Base-by-base conservation (phyloP, 2,329 filamentous ascomycete genomes). In the Penicillium sp. region DNA sequence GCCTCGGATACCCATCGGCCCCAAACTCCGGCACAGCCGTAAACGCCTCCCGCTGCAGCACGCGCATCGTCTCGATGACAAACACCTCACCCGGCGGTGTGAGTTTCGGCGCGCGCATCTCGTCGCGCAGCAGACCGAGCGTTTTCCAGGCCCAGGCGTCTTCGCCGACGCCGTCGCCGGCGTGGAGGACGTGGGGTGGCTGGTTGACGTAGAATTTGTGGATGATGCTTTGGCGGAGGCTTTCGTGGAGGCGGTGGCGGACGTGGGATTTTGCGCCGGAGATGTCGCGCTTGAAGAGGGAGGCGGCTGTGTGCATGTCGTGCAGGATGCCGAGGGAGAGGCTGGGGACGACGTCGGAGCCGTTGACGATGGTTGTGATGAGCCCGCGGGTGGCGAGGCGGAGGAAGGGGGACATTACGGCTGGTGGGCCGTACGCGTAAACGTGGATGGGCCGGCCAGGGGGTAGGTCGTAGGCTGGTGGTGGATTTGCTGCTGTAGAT, bases 31-130 rank as follows among this genome's bases (percentile, higher is more conserved):
- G 60, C 39, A 73, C 57, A 68, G 73, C 54, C 35, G 75, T 68
- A 83, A 90, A 89, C 0, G 88, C 86, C 68, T 90, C 86, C 12
- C 89, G 79, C 64, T 89, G 82, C 61, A 92, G 76, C 4, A 90
- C 89, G 8, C 82, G 81, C 70, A 86, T 86, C 25, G 83, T 88
- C 75, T 91, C 89, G 2, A 92, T 82, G 2, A 87, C 79, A 68
- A 92, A 92, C 0, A 92, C 88, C 71, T 93, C 90, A 0, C 90
- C 90, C 0, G 90, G 90, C 1, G 90, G 90, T 49, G 91, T 76
- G 2, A 93, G 80, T 69, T 92, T 92, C 35, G 84, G 79, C 54
- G 84, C 88, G 61, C 84, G 82, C 87, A 92, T 90, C 66, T 83
- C 86, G 3, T 84, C 84, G 2, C 90, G 82, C 15, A 93, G 75